Evolutionary conservation across 164 flowering plant genomes (phyloP), one percentile per base, ranked within the genome.

Genomic region (Magnolia officinalis): DNA sequence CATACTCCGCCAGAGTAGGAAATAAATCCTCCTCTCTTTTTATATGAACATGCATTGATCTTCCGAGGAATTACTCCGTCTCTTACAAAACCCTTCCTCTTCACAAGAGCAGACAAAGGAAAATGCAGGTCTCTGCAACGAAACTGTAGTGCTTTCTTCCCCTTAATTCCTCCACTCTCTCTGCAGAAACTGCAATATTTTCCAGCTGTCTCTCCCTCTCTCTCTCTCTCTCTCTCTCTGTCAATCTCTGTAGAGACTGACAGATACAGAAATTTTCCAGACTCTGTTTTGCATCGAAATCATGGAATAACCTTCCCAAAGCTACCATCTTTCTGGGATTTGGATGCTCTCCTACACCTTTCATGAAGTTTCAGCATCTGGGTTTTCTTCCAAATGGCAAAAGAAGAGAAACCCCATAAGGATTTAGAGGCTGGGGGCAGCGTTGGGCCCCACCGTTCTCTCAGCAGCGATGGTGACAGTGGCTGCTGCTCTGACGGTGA

Each of bases 401-500:
- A 81, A 67, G 69, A 64, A 71, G 80, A 78, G 63, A 81, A 85
- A 29, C 61, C 88, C 76, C 82, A 78, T 67, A 80, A 77, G 74
- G 82, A 77, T 63, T 49, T 72, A 45, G 82, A 71, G 49, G 72
- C 61, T 21, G 75, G 76, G 8, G 55, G 75, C 74, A 23, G 24
- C 13, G 55, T 73, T 78, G 8, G 78, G 21, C 45, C 45, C 45
- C 45, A 0, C 45, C 45, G 6, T 24, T 52, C 72, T 51, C 75
- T 61, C 3, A 65, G 63, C 14, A 77, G 79, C 21, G 79, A 61
- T 66, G 72, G 65, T 18, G 68, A 72, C 2, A 82, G 83, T 67
- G 49, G 63, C 24, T 65, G 81, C 29, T 82, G 75, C 63, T 82
- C 87, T n/a, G 83, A 82, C 63, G 78, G 81, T 3, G 87, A 81